A percentile compares a stretch with the other conserved stretches of the same genome.
phyloP scores from a whole-genome alignment of 2,329 filamentous ascomycete species.

The Aspergillus sp. region DNA sequence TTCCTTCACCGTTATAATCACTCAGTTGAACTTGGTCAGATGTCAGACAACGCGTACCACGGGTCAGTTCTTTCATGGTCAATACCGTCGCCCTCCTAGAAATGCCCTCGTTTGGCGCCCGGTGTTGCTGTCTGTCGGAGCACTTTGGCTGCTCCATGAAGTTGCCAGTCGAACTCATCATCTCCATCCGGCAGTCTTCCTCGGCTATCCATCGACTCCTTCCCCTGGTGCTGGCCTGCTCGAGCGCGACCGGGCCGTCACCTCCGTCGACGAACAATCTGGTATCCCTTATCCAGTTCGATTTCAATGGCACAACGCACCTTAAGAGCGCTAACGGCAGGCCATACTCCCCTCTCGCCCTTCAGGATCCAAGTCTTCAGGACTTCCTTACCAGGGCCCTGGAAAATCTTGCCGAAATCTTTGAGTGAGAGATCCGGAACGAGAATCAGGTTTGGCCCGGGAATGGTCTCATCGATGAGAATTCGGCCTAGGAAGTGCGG shows the following conservation, averaged over 20 bases:
- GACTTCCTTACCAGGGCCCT: constrained; percentile 66
- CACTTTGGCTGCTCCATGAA: constrained; percentile 3
- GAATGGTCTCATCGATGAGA: constrained; percentile 72
- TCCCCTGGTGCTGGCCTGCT: too few relatives aligned
- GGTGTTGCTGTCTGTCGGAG: constrained; percentile 8
- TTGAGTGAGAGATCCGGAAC: constrained; percentile 65
- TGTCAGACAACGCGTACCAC: too few relatives aligned
- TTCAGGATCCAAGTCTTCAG: constrained; percentile 77
- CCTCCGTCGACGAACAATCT: constrained; percentile 56
- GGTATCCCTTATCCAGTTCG: constrained; percentile 77
- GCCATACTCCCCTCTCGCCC: constrained; percentile 86
- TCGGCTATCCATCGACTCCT: too few relatives aligned
- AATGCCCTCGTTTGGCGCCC: constrained; percentile 20
- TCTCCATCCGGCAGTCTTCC: too few relatives aligned
- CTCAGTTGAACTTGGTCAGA: too few relatives aligned
- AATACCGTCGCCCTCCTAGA: constrained; percentile 16
- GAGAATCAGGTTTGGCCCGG: constrained; percentile 67
- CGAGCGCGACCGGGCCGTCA: constrained; percentile 20
- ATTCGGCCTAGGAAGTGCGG: constrained; percentile 63
- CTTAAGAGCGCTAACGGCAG: constrained; percentile 70
- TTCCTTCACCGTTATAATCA: too few relatives aligned
- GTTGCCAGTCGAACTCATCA: too few relatives aligned
- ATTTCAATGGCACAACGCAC: constrained; percentile 79
- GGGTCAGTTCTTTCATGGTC: too few relatives aligned
- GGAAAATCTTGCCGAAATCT: constrained; percentile 72